Base-by-base conservation (phyloP, 1,139 yeast species). In the Yarrowia galli region DNA sequence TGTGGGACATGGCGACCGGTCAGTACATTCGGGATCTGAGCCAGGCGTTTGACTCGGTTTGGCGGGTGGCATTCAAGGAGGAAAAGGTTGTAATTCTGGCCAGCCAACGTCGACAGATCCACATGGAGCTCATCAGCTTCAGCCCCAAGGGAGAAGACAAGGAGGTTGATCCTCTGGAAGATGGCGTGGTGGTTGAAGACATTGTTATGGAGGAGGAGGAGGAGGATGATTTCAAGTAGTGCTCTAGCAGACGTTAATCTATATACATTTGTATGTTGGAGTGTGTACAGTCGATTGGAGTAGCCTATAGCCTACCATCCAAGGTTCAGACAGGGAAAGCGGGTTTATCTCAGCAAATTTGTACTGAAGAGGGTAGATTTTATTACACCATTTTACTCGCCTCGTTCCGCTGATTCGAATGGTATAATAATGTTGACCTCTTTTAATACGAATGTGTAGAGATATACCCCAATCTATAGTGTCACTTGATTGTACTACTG, bases 1-100 rank as follows among this genome's bases (percentile, higher is more conserved):
- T 93, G 85, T 90, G 98, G 98, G 97, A 92, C 77, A 81, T 92
- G 72, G 83, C 85, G 67, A 88, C 91, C 15, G 95, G 96, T 74
- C 85, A 86, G 25, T 79, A 77, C 60, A 71, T 81, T 35, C 78
- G 83, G 15, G 81, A 79, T 67, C 71, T 81, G 58, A 74, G 78
- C 3, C 72, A 73, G 45, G 75, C 77, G 23, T 78, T 77, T 68
- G 79, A 79, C 48, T 77, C 80, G 8, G 82, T 81, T 40, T 81
- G 83, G 83, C 75, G 82, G 16, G 78, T 81, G 35, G 81, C 80
- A 13, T 79, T 80, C 72, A 73, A 75, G 54, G 80, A 80, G 64
- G 83, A 81, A 68, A 76, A 80, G 67, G 76, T 81, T 42, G 80
- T 78, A 38, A 78, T 80, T 36, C 75, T 80, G 60, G 82, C 82